Evolutionary conservation across 768 basidiomycete genomes (phyloP).

Genomic region (Xerocomellus dryophilus): DNA sequence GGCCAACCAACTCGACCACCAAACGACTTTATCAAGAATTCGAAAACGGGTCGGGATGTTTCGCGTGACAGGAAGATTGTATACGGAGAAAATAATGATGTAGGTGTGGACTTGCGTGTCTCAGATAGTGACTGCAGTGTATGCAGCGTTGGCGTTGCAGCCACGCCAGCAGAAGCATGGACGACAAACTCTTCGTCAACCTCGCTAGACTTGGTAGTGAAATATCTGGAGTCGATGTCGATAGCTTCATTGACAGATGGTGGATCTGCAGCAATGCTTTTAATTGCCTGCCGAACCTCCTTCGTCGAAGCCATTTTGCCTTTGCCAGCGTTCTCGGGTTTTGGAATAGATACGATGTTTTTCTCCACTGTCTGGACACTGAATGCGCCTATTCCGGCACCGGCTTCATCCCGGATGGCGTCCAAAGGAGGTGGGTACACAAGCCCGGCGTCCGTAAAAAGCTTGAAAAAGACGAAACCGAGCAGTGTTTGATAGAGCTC

Average conservation of each 20-base stretch:
- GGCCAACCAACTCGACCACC: constrained; percentile 94
- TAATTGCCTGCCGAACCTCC: constrained; percentile 49
- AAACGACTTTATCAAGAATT: constrained; percentile 89
- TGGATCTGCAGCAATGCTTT: constrained; percentile 37
- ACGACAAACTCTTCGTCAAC: constrained; percentile 66
- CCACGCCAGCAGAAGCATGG: constrained; percentile 52
- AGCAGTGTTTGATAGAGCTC: constrained; percentile 97
- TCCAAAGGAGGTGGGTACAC: constrained; percentile 96
- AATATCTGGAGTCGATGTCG: constrained; percentile 36
- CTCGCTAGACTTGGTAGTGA: constrained; percentile 32
- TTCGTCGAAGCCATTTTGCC: constrained; percentile 49
- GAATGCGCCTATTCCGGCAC: constrained; percentile 88
- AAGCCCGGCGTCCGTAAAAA: constrained; percentile 92
- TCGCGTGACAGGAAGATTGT: constrained; percentile 94
- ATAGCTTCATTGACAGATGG: constrained; percentile 33
- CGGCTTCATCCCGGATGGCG: constrained; percentile 72
- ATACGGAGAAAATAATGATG: constrained; percentile 78
- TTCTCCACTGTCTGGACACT: constrained; percentile 55
- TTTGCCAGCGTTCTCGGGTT: constrained; percentile 19
- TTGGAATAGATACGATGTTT: constrained; percentile 19
- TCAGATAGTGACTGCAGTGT: constrained; percentile 67
- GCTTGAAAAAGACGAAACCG: constrained; percentile 94
- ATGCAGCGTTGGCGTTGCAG: constrained; percentile 49
- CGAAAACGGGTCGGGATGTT: constrained; percentile 86
- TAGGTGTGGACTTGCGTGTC: constrained; percentile 52